Evolutionary conservation across 2,329 filamentous ascomycete genomes (phyloP).

Genomic region (Achaetomium macrosporum): DNA sequence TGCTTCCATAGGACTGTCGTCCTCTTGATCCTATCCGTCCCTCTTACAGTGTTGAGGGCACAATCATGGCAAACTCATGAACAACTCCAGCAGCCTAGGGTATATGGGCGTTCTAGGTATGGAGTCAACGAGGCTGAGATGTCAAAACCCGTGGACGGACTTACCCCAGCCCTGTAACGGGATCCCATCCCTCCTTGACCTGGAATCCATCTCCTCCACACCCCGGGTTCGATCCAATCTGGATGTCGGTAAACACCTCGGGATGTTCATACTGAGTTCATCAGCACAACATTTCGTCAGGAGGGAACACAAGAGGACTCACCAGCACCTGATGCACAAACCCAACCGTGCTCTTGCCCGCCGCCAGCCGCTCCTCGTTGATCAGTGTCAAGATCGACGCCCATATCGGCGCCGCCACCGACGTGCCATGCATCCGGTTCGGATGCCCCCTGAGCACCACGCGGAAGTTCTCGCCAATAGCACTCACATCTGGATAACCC

Average conservation of each 20-base stretch:
- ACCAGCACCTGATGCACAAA: constrained; percentile 47
- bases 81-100: constrained; percentile 13
- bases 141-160: constrained; percentile 6
- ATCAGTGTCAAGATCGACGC: constrained; percentile 43
- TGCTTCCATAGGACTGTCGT: too few species aligned
- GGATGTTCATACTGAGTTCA: constrained; percentile 24
- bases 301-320: constrained; percentile 8
- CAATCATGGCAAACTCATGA: constrained; percentile 15
- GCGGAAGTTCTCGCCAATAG: constrained; percentile 35
- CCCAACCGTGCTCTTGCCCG: constrained; percentile 41
- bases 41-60: too few species aligned
- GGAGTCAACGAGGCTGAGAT: background rate
- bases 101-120: constrained; percentile 13
- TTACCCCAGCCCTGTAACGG: constrained; percentile 33
- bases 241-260: constrained; percentile 30
- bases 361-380: constrained; percentile 43
- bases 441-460: constrained; percentile 31
- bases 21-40: too few species aligned
- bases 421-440: constrained; percentile 43
- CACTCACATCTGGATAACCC: constrained; percentile 45
- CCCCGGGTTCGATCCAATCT: constrained; percentile 33
- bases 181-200: constrained; percentile 37
- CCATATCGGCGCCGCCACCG: constrained; percentile 43
- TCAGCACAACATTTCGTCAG: too few species aligned
- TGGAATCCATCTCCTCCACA: constrained; percentile 38